Evolutionary conservation across 768 basidiomycete species (phyloP).

Genomic region (Collybia sordida): DNA sequence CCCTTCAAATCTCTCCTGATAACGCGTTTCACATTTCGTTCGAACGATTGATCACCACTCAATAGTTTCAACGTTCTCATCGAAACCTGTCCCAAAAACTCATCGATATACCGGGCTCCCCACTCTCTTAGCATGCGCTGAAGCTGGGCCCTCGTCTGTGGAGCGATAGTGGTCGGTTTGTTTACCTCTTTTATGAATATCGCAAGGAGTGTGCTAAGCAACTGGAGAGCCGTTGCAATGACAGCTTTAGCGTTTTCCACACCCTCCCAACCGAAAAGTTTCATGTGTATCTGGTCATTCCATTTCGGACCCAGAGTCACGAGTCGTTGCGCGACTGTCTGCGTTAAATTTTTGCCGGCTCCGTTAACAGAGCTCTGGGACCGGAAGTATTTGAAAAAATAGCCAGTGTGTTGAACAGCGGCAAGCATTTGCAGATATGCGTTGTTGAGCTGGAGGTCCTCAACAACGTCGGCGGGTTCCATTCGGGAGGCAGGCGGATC

Average conservation of each 20-base stretch:
- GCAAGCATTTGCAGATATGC: slow-evolving; percentile 22
- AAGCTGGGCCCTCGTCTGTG: too few relatives aligned
- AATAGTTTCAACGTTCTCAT: too few relatives aligned
- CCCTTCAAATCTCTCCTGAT: too few relatives aligned
- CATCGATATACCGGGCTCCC: too few relatives aligned
- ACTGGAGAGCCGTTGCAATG: background rate
- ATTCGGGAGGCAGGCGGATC: slow-evolving; percentile 13
- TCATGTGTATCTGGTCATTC: slow-evolving; percentile 7
- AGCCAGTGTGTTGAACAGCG: slow-evolving; percentile 19
- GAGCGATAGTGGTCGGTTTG: too few relatives aligned
- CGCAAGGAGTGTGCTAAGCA: slow-evolving; percentile 10
- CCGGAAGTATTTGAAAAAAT: slow-evolving; percentile 25
- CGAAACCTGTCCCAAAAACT: too few relatives aligned
- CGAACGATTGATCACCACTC: too few relatives aligned
- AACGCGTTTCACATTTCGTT: too few relatives aligned
- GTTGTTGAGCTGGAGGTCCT: slow-evolving; percentile 21
- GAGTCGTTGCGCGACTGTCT: slow-evolving; percentile 19
- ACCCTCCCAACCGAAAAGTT: background rate
- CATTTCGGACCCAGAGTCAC: slow-evolving; percentile 18
- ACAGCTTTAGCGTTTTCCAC: background rate
- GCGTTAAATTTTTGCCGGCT: slow-evolving; percentile 19
- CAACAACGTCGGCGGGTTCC: slow-evolving; percentile 7
- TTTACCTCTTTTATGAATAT: slow-evolving; percentile 4
- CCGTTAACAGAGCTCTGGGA: slow-evolving; percentile 16
- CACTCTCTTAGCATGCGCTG: too few relatives aligned